These are phyloP conservation scores for Diaporthe ilicicola DNA, from an alignment of 2,329 filamentous ascomycete species.

Conservation along the genomic window DNA sequence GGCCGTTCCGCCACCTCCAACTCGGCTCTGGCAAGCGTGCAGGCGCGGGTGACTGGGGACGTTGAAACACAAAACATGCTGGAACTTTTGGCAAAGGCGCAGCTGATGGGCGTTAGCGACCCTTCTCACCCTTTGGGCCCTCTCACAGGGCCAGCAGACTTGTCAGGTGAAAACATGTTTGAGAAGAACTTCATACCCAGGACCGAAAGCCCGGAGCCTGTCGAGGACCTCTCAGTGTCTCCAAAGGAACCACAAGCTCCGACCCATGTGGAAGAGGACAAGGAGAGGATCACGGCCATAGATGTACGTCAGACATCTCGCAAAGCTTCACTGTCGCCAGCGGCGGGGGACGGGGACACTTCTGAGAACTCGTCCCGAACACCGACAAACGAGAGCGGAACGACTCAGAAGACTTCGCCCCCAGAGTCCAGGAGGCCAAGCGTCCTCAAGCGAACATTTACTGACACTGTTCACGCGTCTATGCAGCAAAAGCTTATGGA, in stretches of 20 bases:
- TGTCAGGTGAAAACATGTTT: slow-evolving; percentile 82
- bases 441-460: slow-evolving; percentile 83
- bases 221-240: slow-evolving; percentile 47
- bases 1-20: slow-evolving; percentile 78
- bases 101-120: slow-evolving; percentile 75
- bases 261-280: slow-evolving; percentile 17
- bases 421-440: slow-evolving; percentile 69
- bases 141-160: slow-evolving; percentile 79
- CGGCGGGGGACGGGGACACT: slow-evolving; percentile 39
- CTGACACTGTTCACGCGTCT: slow-evolving; percentile 78
- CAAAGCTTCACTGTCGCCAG: slow-evolving; percentile 12
- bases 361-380: slow-evolving; percentile 63
- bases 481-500: slow-evolving; percentile 87
- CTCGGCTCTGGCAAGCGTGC: slow-evolving; percentile 81
- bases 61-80: slow-evolving; percentile 90
- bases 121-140: slow-evolving; percentile 63
- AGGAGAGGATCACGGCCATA: background rate
- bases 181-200: slow-evolving; percentile 78
- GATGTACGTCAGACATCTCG: slow-evolving; percentile 23
- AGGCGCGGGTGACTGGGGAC: slow-evolving; percentile 84
- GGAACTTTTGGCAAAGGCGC: slow-evolving; percentile 83
- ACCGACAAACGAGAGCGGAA: slow-evolving; percentile 64
- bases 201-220: slow-evolving; percentile 59
- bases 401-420: slow-evolving; percentile 60
- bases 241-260: slow-evolving; percentile 39